These are phyloP conservation scores for Tritrichomonas foetus DNA, from an alignment of 208 protist species.

Conservation along the genomic window DNA sequence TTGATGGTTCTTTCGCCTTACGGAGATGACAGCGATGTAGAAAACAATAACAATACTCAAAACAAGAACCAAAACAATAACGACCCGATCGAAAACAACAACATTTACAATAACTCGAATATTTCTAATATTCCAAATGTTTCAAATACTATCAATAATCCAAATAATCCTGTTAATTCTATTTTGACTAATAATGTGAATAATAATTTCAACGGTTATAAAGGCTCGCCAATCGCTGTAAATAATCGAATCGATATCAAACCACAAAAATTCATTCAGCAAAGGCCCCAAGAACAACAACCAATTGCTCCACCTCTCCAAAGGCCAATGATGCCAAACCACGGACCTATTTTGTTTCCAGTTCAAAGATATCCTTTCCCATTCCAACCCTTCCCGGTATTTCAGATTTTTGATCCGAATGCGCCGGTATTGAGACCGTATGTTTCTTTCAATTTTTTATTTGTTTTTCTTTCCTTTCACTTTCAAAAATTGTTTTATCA, in stretches of 20 bases:
- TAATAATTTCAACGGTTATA: too few species aligned
- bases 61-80: too few species aligned
- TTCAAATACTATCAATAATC: too few species aligned
- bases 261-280: neutral
- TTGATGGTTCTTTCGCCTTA: neutral
- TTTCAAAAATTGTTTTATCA: too few species aligned
- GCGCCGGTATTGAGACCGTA: conserved; percentile 32
- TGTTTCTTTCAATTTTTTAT: neutral
- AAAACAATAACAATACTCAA: too few species aligned
- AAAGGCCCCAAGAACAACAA: neutral
- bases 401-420: neutral
- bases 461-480: neutral
- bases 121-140: too few species aligned
- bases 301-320: neutral
- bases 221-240: neutral
- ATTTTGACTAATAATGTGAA: too few species aligned
- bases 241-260: too few species aligned
- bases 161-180: neutral
- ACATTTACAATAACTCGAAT: too few species aligned
- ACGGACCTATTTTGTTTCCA: neutral
- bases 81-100: too few species aligned
- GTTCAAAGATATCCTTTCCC: neutral
- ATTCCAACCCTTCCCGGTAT: neutral
- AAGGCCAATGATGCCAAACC: neutral
- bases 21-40: too few species aligned